Evolutionary conservation across 2,329 filamentous ascomycete genomes (phyloP), one percentile per base, ranked within the genome.

Genomic region (Didymella arachidicola): DNA sequence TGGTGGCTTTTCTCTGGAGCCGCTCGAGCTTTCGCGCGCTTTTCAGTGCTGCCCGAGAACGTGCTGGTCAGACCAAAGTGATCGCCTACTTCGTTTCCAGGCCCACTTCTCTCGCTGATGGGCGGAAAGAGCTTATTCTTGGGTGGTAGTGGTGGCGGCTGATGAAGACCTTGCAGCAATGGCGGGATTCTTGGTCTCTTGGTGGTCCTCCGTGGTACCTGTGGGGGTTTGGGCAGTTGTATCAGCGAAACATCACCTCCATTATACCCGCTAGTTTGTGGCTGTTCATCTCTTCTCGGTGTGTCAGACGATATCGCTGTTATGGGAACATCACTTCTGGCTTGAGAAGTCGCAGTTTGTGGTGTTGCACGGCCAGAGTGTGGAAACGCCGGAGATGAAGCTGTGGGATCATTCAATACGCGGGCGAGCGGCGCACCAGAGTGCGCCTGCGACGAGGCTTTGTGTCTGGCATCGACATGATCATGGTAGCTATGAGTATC

Each of bases 51-150:
- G 16, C 45, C 38, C 7, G 22, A 18, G 7, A 46, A 54, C 2
- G 50, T 12, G 46, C 27, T 47, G 2, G 50, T 46, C 16, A 50
- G 39, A 7, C 41, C 18, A 14, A 59, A 54, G 36, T 51, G 22
- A 42, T 57, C 48, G 19, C 65, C 59, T 30, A 69, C 66, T 26
- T 68, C 65, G 39, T 64, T 59, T 19, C 65, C 57, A 53, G 73
- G 69, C 19, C 61, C 61, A 45, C 61, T 68, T n/a, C 67, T 65
- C 32, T 83, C 82, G 29, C 82, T 79, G 53, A 89, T 89, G 4
- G 84, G 84, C 6, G 86, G 86, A 46, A 88, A 82, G 7, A 88
- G 73, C 12, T 83, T 82, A 44, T 84, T 84, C 70, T 87, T 84
- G 4, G 73, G 71, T 14, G 71, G 72, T 4, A 74, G 57, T 8